Evolutionary conservation across 129 eudicot genomes (phyloP), one percentile per base, ranked within the genome.

Genomic region (Escallonia herrerae): DNA sequence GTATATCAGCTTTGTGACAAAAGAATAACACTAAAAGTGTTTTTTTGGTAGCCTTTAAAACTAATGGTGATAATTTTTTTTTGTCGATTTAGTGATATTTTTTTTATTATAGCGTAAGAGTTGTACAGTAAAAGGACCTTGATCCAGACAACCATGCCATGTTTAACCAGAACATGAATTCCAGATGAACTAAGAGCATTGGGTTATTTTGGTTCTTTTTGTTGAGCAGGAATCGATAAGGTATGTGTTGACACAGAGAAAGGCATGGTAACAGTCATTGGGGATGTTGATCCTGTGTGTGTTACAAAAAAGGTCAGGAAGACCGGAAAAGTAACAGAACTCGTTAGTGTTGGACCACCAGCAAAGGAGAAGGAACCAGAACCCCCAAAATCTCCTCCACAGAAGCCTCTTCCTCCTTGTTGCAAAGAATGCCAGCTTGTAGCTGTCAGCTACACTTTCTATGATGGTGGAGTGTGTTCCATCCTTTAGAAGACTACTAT

Each of bases 221-320:
- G 45, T 2, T 8, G 47, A 5, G 8, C 57, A 68, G 84, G 82
- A 7, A 59, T 81, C 8, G 86, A 76, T 69, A 40, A 58, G 40
- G 76, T 81, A 53, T 40, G 46, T 2, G 52, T 73, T 39, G 60
- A 69, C 61, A 70, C 33, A 4, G 82, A 68, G 67, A 77, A 81
- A 40, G 79, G 76, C 47, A 70, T 12, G 2, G 8, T 81, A 56
- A 77, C 76, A 1, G 66, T 81, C 11, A 46, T 72, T 4, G 86
- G 86, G 10, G 74, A 53, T 1, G 82, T 73, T 11, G 86, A 81
- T 69, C 86, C 86, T 2, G 86, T 81, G 45, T 33, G 47, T 1
- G 71, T 81, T 5, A 52, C 70, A 2, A 54, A 40, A 3, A n/a
- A 51, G 39, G 37, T 81, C 4, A 68, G 79, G n/a, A 81, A 73